These are phyloP conservation scores for Neofusicoccum sp. DNA, from an alignment of 2,329 filamentous ascomycete species.

Conservation along the genomic window DNA sequence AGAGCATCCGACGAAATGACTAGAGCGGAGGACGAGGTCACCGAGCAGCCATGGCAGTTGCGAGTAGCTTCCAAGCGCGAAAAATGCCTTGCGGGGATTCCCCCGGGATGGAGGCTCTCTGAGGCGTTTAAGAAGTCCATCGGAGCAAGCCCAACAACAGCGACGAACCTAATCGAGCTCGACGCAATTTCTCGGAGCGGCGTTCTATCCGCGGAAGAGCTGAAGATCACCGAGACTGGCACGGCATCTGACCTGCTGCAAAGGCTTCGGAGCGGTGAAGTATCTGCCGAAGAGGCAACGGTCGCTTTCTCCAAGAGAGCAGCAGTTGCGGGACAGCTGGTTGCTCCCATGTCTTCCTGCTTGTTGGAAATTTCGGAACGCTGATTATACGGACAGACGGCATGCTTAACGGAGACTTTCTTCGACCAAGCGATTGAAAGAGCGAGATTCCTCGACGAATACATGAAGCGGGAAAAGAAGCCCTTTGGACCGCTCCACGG, in stretches of 20 bases:
- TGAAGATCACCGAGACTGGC: constrained; percentile 39
- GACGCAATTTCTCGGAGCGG: constrained; percentile 25
- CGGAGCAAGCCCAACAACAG: neutral
- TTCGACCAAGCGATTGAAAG: constrained; percentile 39
- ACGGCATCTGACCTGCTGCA: constrained; percentile 37
- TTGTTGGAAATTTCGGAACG: neutral
- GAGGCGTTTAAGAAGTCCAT: constrained; percentile 22
- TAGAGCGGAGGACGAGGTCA: neutral
- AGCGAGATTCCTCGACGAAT: constrained; percentile 34
- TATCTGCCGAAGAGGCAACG: constrained; percentile 47
- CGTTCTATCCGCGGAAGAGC: constrained; percentile 35
- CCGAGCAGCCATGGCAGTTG: constrained; percentile 11
- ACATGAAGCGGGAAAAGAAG: constrained; percentile 37
- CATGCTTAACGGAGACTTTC: constrained; percentile 45
- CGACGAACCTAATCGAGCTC: constrained; percentile 2
- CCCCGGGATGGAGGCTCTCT: constrained; percentile 35
- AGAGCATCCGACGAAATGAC: neutral
- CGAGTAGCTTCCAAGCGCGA: neutral
- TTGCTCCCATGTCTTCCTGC: neutral
- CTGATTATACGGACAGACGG: constrained; percentile 27
- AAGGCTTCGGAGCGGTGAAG: constrained; percentile 29
- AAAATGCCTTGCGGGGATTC: constrained; percentile 6
- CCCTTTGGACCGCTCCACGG: constrained; percentile 50
- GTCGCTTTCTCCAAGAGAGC: constrained; percentile 58
- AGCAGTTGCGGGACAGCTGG: constrained; percentile 60